Percentiles rank a stretch among this genome's conserved stretches.
These are phyloP conservation scores for Polytrichum formosum DNA, from an alignment of 225 moss, liverwort and hornwort genomes.

Conservation along the genomic window DNA sequence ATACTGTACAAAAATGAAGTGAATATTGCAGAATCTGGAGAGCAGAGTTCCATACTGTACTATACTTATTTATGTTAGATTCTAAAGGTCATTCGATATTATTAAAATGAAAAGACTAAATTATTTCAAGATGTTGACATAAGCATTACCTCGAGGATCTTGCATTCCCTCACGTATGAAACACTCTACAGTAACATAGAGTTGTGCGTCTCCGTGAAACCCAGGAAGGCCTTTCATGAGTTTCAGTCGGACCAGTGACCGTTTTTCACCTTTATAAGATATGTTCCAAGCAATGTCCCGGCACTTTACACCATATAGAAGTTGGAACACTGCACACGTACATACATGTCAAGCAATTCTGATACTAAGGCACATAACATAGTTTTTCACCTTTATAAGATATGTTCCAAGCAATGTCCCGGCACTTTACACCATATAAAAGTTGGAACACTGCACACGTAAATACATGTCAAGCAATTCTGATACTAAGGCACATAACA, in stretches of 20 bases:
- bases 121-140: background rate
- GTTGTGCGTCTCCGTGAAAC: constrained; percentile 8
- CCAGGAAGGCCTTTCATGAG: constrained; percentile 17
- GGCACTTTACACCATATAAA: constrained; percentile 3
- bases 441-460: constrained; percentile 13
- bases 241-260: constrained; percentile 4
- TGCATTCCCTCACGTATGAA: constrained; percentile 7
- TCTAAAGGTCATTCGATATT: background rate
- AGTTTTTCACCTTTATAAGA: background rate
- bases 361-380: too few relatives aligned
- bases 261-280: background rate
- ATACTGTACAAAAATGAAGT: too few relatives aligned
- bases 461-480: too few relatives aligned
- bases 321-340: constrained; percentile 10
- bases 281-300: constrained; percentile 5
- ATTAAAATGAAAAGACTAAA: background rate
- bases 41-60: too few relatives aligned
- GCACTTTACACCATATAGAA: constrained; percentile 6
- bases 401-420: constrained; percentile 4
- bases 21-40: too few relatives aligned
- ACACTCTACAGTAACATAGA: constrained; percentile 19
- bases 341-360: too few relatives aligned
- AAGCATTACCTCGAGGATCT: background rate
- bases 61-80: background rate
- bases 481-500: too few relatives aligned